These are phyloP conservation scores for Rubia balearica DNA, from an alignment of 305 asterid genomes.

Conservation along the genomic window DNA sequence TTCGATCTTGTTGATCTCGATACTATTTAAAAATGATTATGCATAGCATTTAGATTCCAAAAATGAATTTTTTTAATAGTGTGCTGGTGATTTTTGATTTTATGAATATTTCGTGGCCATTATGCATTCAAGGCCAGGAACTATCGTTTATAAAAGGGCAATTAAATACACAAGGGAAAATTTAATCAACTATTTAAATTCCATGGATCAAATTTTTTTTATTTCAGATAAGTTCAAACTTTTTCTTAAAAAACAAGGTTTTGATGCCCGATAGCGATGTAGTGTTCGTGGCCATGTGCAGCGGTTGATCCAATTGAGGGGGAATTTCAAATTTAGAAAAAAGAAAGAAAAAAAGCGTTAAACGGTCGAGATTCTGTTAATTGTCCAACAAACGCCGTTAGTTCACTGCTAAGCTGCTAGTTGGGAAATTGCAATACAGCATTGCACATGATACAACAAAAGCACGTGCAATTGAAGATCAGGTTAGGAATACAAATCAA, in stretches of 20 bases:
- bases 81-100: too few species aligned
- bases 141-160: too few species aligned
- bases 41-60: too few species aligned
- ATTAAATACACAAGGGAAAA: too few species aligned
- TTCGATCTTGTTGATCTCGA: too few species aligned
- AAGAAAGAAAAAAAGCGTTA: neutral
- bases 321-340: neutral
- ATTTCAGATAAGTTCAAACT: neutral
- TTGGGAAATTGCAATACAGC: neutral
- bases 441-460: neutral
- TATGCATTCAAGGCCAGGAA: too few species aligned
- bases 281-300: constrained; percentile 42
- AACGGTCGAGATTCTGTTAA: constrained; percentile 14
- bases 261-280: constrained; percentile 31
- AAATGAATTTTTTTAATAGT: too few species aligned
- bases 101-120: too few species aligned
- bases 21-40: too few species aligned
- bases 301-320: constrained; percentile 26
- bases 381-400: neutral
- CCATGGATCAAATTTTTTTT: too few species aligned
- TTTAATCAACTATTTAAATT: too few species aligned
- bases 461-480: neutral
- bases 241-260: neutral
- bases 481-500: constrained; percentile 1
- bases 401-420: neutral